These are phyloP conservation scores for Mycena sp. DNA, from an alignment of 1,284 basidiomycete genomes.

Conservation along the genomic window DNA sequence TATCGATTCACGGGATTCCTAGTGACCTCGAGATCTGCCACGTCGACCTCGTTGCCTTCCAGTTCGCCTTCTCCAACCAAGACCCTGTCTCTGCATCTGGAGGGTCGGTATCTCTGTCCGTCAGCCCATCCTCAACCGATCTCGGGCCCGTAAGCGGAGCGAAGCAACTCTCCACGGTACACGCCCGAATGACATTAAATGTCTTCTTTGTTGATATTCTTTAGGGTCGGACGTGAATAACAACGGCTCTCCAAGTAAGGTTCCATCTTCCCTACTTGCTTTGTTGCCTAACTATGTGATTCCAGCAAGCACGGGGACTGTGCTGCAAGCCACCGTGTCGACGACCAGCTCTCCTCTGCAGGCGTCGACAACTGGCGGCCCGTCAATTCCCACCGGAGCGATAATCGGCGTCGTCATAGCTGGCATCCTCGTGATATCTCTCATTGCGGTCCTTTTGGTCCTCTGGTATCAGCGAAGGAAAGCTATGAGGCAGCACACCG, in stretches of 20 bases:
- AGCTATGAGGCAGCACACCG: not conserved
- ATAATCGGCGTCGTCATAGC: constrained; percentile 7
- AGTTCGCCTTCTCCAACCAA: not conserved
- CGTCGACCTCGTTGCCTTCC: not conserved
- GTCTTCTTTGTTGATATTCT: not conserved
- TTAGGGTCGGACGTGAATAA: not conserved
- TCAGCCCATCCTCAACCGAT: too few relatives aligned
- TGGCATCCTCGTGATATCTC: not conserved
- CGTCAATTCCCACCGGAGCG: not conserved
- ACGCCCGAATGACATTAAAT: not conserved
- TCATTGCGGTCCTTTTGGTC: not conserved
- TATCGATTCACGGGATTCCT: not conserved
- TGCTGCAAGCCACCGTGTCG: not conserved
- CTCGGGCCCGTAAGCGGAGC: too few relatives aligned
- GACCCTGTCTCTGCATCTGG: not conserved
- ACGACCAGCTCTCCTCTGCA: not conserved
- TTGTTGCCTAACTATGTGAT: not conserved
- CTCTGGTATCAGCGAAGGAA: constrained; percentile 3
- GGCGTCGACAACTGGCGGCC: not conserved
- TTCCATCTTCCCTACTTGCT: not conserved
- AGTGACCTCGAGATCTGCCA: not conserved
- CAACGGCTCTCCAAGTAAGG: not conserved
- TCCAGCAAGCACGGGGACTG: not conserved
- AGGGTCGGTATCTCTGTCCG: not conserved
- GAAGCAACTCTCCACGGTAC: not conserved